phyloP scores from a whole-genome alignment of 2,329 filamentous ascomycete species.

The Dothistroma pini region DNA sequence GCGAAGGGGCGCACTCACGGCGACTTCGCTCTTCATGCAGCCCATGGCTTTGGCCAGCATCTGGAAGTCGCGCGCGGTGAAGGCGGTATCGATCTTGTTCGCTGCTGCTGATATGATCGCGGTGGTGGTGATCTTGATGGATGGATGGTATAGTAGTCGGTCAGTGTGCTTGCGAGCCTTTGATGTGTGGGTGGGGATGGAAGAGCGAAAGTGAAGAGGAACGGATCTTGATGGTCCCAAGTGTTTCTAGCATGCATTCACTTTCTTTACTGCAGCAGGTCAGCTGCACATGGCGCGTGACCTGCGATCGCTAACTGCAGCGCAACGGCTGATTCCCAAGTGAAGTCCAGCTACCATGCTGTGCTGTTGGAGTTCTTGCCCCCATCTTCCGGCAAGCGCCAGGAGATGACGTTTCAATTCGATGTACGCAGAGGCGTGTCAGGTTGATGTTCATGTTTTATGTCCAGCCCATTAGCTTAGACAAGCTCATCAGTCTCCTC shows the following conservation, averaged over 20 bases:
- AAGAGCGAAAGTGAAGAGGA: neutral
- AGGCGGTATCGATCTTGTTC: slow-evolving; percentile 1
- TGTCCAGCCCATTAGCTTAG: neutral
- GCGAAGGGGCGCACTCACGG: slow-evolving; percentile 15
- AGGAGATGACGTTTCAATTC: neutral
- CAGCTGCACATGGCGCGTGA: neutral
- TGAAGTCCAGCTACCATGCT: no score
- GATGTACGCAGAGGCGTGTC: neutral
- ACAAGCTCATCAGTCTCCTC: neutral
- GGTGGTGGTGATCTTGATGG: neutral
- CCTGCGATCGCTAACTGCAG: neutral
- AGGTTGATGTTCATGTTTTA: neutral
- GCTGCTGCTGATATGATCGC: neutral
- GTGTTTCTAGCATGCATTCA: neutral
- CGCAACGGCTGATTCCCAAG: neutral
- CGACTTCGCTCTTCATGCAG: slow-evolving; percentile 16
- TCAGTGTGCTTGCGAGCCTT: neutral
- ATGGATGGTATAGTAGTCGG: neutral
- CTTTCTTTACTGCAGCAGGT: neutral
- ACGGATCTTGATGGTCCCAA: neutral
- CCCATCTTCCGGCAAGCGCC: neutral
- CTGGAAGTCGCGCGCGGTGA: slow-evolving; percentile 22
- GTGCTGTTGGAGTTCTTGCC: no score
- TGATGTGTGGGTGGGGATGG: neutral
- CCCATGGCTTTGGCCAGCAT: slow-evolving; percentile 15